Evolutionary conservation across 2,329 filamentous ascomycete genomes (phyloP), one percentile per base, ranked within the genome.

Genomic region (Ilyonectria robusta): DNA sequence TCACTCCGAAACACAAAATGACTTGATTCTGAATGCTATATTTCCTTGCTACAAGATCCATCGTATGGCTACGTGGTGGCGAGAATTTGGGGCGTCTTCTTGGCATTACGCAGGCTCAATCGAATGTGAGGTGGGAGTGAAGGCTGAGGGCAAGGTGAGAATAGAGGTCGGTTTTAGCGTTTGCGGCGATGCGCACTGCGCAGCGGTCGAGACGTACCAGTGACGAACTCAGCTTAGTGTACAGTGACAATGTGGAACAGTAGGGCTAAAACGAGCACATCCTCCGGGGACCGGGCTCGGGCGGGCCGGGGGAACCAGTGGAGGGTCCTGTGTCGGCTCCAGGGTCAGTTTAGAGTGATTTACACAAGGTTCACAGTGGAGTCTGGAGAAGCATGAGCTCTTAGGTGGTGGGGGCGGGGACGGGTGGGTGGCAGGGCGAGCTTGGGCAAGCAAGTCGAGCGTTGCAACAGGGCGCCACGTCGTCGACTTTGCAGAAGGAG

Each of bases 161-260:
- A 35, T 29, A 13, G 56, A 59, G 1, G 54, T 56, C 37, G 17
- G 54, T 46, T 17, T 31, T 57, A 46, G 37, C 53, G 53, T 42
- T 42, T 56, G 53, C 23, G 9, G 50, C 31, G 10, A 33, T 33
- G 31, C 6, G 50, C 10, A 29, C 21, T 21, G 21, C 21, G 21
- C 21, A 21, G 29, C 13, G 26, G 50, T 4, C n/a, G 13, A 48
- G 46, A 48, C 17, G 46, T n/a, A 7, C 31, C 31, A 6, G 31
- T 8, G 31, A 33, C 31, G 37, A 40, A 6, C 13, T 13, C 17
- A 6, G 15, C 13, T 15, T 17, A 40, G 17, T 5, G 40, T 40
- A 15, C n/a, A 15, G 40, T 42, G 40, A 42, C 15, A n/a, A 10
- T 15, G 37, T 42, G 17, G 40, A 8, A 17, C 15, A 40, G 37